Percentiles rank a stretch among this genome's conserved stretches.
Evolutionary conservation across 441 rosid genomes (phyloP).

Genomic region (Croton setiger): DNA sequence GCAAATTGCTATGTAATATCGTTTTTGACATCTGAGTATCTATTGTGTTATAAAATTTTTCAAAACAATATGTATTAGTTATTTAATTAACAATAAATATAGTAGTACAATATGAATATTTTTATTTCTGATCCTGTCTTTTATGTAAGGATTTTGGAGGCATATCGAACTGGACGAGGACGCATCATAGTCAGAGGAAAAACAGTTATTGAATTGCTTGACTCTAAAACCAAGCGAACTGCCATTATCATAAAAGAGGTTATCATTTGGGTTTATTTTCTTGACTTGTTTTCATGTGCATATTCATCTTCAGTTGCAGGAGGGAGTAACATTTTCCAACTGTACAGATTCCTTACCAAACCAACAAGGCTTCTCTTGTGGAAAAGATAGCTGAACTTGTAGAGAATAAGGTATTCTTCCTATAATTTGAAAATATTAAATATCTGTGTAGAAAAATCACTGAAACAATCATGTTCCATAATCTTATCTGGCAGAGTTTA

Average conservation of each 20-base stretch:
- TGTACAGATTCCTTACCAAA: slow-evolving; percentile 87
- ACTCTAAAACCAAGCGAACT: slow-evolving; percentile 74
- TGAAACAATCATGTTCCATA: not conserved
- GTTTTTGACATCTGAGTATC: too few species aligned
- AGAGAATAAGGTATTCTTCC: slow-evolving; percentile 66
- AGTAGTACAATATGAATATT: too few species aligned
- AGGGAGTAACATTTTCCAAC: slow-evolving; percentile 22
- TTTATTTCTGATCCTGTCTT: slow-evolving; percentile 2
- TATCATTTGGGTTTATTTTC: slow-evolving; percentile 17
- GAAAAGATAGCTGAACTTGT: slow-evolving; percentile 98
- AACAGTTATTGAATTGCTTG: slow-evolving; percentile 74
- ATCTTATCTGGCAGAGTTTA: slow-evolving; percentile 47
- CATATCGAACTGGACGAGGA: slow-evolving; percentile 92
- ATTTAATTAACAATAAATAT: too few species aligned
- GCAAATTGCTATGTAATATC: too few species aligned
- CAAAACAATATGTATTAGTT: too few species aligned
- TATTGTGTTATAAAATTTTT: too few species aligned
- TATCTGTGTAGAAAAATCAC: not conserved
- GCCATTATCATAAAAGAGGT: slow-evolving; percentile 94
- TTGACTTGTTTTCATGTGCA: slow-evolving; percentile 8
- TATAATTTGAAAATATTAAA: slow-evolving; percentile 5
- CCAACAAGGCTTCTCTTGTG: slow-evolving; percentile 87
- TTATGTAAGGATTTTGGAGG: slow-evolving; percentile 71
- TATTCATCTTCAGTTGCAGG: slow-evolving; percentile 14
- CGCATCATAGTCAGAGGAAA: slow-evolving; percentile 84